These are phyloP conservation scores for Exophiala sideris DNA, from an alignment of 2,329 filamentous ascomycete species.

Conservation along the genomic window DNA sequence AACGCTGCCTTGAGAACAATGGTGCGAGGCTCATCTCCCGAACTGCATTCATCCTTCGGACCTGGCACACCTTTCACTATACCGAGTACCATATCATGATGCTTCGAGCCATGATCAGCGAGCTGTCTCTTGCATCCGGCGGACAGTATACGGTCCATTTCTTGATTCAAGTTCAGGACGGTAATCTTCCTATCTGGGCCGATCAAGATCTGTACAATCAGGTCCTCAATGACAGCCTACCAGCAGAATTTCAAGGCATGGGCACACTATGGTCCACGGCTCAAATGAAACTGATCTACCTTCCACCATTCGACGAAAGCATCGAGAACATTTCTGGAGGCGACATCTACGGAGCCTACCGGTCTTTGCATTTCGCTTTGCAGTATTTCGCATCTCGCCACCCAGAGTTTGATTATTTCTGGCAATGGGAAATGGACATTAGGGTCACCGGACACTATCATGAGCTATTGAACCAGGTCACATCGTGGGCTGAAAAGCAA, in stretches of 20 bases:
- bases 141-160: constrained; percentile 75
- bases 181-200: constrained; percentile 68
- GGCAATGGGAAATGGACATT: constrained; percentile 71
- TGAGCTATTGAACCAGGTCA: constrained; percentile 68
- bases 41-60: constrained; percentile 26
- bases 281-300: constrained; percentile 26
- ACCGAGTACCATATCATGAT: constrained; percentile 25
- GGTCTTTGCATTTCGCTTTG: constrained; percentile 60
- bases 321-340: constrained; percentile 30
- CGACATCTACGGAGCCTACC: constrained; percentile 43
- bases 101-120: constrained; percentile 27
- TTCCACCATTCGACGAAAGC: constrained; percentile 29
- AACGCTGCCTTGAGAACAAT: constrained; percentile 64
- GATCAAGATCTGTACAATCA: constrained; percentile 63
- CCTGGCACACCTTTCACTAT: constrained; percentile 27
- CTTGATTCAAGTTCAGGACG: constrained; percentile 73
- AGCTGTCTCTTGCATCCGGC: constrained; percentile 65
- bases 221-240: constrained; percentile 40
- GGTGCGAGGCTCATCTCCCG: constrained; percentile 41
- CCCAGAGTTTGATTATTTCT: constrained; percentile 64
- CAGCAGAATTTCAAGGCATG: constrained; percentile 37
- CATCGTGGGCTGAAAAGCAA: constrained; percentile 64
- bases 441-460: constrained; percentile 65
- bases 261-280: constrained; percentile 34
- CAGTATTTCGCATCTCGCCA: constrained; percentile 63